These are phyloP conservation scores for Populus alba DNA, from an alignment of 345 rosid species.

Conservation along the genomic window DNA sequence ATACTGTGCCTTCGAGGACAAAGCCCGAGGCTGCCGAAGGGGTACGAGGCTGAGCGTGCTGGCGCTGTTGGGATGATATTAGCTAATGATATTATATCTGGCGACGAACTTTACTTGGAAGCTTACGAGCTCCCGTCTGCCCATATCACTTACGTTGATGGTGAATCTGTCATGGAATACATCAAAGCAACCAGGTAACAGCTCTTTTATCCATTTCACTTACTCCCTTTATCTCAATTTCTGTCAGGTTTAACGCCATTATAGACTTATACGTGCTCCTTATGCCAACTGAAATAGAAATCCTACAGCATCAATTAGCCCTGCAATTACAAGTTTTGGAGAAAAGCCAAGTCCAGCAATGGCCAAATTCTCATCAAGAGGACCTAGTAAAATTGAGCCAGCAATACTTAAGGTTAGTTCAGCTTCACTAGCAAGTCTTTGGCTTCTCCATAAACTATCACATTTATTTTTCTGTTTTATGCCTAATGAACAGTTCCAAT, in stretches of 20 bases:
- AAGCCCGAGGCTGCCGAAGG: slow-evolving; percentile 22
- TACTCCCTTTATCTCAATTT: neutral
- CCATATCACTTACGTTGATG: slow-evolving; percentile 31
- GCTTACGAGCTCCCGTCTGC: slow-evolving; percentile 45
- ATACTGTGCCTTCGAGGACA: slow-evolving; percentile 39
- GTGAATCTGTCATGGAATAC: slow-evolving; percentile 28
- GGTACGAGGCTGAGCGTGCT: slow-evolving; percentile 19
- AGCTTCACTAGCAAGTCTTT: neutral
- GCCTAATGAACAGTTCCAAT: too few species aligned
- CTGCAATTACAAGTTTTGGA: neutral
- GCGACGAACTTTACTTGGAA: slow-evolving; percentile 25
- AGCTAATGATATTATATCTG: slow-evolving; percentile 22
- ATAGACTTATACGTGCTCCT: neutral
- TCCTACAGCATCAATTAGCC: slow-evolving; percentile 3
- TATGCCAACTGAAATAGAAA: neutral
- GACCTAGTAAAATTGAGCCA: slow-evolving; percentile 6
- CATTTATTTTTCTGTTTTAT: neutral
- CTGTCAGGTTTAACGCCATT: neutral
- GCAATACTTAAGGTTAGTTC: slow-evolving; percentile 15
- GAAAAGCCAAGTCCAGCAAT: slow-evolving; percentile 7
- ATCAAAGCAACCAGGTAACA: slow-evolving; percentile 41
- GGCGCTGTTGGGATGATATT: slow-evolving; percentile 56
- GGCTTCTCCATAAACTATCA: too few species aligned
- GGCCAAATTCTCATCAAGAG: slow-evolving; percentile 36
- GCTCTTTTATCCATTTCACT: too few species aligned